Conservation (phyloP, 176 grass and related monocot genomes). For the Lolium perenne region DNA sequence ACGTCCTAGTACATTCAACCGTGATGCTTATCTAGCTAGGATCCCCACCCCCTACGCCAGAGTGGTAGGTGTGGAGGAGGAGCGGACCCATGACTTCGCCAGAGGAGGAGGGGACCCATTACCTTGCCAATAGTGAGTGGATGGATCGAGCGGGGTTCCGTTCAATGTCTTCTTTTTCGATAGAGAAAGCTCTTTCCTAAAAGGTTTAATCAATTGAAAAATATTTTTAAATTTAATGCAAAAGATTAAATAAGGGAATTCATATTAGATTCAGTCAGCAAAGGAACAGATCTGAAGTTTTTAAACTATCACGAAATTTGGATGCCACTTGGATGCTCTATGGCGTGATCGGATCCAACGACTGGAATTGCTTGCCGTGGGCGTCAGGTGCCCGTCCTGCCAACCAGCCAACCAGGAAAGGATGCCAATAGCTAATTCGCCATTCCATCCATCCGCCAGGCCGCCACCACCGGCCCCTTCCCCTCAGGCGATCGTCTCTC, state of each 20-base stretch:
- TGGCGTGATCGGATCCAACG: background rate
- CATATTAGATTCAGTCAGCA: background rate
- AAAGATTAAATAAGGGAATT: background rate
- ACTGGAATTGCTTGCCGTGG: background rate
- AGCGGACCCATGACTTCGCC: too few relatives aligned
- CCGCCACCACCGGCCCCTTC: background rate
- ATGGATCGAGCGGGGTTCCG: background rate
- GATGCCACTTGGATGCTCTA: background rate
- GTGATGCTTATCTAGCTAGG: too few relatives aligned
- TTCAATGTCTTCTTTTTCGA: background rate
- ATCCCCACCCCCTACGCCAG: too few relatives aligned
- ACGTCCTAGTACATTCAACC: too few relatives aligned
- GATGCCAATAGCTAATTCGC: background rate
- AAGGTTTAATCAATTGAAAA: background rate
- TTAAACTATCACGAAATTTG: background rate
- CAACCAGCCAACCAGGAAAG: background rate
- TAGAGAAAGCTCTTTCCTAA: background rate
- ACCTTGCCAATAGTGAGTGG: background rate
- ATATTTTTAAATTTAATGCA: background rate
- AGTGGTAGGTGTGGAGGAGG: background rate
- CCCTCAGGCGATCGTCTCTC: background rate
- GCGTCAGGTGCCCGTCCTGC: background rate
- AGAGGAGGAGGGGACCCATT: too few relatives aligned
- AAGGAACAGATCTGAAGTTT: background rate
- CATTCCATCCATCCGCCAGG: constrained; percentile 1